Base-by-base conservation (phyloP, 176 grass and related monocot genomes). In the Tillandsia fasciculata region DNA sequence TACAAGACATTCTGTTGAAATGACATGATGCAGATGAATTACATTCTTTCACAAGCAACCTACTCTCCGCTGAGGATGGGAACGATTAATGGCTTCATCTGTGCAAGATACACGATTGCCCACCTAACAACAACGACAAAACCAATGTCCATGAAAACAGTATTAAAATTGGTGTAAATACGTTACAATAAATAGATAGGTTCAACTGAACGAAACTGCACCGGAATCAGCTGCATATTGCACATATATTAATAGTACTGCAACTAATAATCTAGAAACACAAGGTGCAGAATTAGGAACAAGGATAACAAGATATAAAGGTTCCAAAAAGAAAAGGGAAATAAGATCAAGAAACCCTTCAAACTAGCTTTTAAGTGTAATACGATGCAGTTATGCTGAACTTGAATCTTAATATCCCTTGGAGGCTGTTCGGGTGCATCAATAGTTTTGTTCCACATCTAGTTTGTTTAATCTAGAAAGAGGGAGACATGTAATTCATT, bases 31-130 rank as follows among this genome's bases (percentile, higher is more conserved):
- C 13, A 61, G 4, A 15, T 61, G 2, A 20, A 61, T 9, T 20
- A 18, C 56, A 18, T 23, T 18, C 20, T 52, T 52, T 51, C 18
- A 51, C 50, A 52, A 77, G 66, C 65, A 61, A 42, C 11, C 57
- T 47, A 77, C 18, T 69, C 75, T 69, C 69, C 75, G 12, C 75
- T 77, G 18, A 77, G 75, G 52, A 77, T 63, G 57, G 75, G 75
- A 63, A 77, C 75, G 29, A 77, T 77, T 29, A 77, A n/a, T 24
- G 75, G 75, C 15, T 69, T 77, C 66, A 77, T 52, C 75, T 77
- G 75, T 3, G 75, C 75, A 15, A 77, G 65, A 77, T 77, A 77
- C 3, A 77, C 75, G 50, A 77, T 77, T 8, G 75, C 75, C 75
- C 75, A 77, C 75, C 75, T 77, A 50, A 50, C 42, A 69, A 50